Base-by-base conservation (phyloP, 1,139 yeast species). In the Nakaseomyces bracarensis region DNA sequence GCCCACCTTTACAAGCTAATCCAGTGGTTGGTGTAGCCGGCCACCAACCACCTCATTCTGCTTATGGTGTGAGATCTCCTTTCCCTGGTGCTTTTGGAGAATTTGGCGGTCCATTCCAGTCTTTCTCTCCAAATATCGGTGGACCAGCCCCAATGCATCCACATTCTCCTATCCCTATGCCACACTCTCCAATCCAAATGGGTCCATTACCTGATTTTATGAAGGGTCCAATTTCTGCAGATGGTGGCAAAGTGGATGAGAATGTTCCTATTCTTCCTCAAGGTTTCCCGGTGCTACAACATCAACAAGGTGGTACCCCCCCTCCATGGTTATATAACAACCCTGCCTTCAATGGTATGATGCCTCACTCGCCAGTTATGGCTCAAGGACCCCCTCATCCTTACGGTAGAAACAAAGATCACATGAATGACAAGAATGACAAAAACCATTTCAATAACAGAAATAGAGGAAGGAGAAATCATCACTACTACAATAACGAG, bases 241-340 rank as follows among this genome's bases (percentile, higher is more conserved):
- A 39, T 14, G 42, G 38, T 18, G 18, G 34, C 4, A 31, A 40
- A 13, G 20, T 10, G n/a, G 39, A 27, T 15, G 28, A 40, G 30
- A 41, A 39, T 31, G 39, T 20, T 14, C 46, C 43, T 21, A 36
- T 41, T 18, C 39, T 40, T 25, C 46, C 53, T 42, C 48, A 53
- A 33, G 46, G 36, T 10, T 46, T 45, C 35, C 48, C 43, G 10
- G 49, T 50, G 44, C 42, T 45, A 41, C 50, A 47, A 36, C 54
- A 44, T 37, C 58, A 47, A 37, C 57, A 49, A 31, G 46, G 42
- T 27, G 52, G 55, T 21, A 51, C 58, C 13, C 58, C 58, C 14
- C 60, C 67, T 10, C 64, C 64, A 20, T 53, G 65, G 56, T 49
- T 56, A 42, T 63, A 61, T 22, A 55, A 60, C 36, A 55, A 51